Base-by-base conservation (phyloP, 1,284 basidiomycete species). In the Termitomyces sp. region DNA sequence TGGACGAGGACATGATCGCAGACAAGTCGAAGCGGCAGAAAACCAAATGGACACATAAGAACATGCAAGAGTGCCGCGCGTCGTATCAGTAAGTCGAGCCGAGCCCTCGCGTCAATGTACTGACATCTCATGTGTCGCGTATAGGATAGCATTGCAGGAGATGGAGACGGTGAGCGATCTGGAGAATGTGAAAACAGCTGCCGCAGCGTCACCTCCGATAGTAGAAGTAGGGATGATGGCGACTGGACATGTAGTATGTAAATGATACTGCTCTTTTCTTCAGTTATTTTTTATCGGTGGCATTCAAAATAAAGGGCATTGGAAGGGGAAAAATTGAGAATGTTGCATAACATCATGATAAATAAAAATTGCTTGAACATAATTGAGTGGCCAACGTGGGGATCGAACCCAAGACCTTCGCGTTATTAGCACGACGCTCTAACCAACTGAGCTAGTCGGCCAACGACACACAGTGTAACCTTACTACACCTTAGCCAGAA, bases 1-100 rank as follows among this genome's bases (percentile, higher is more conserved):
- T 84, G 52, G 82, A 84, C 57, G 64, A 71, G n/a, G 76, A 80
- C 45, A 64, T 84, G 67, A 60, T 83, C 1, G 68, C 73, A 4
- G 63, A 68, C 2, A 70, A 69, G 6, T 77, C 75, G 19, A 67
- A 67, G 44, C 68, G 70, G 51, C 81, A 84, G 57, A 74, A 73
- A 50, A 81, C 79, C 76, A 82, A 78, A 28, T 55, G 53, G 62
- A 71, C 69, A n/a, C 46, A 68, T 2, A 68, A 64, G 30, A 68
- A 73, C 19, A 70, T 74, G 47, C 70, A 73, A 33, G 72, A 75
- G 19, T 83, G 82, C 60, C 73, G 73, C 30, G 71, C 72, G 21
- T 80, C 79, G 1, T 83, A 70, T 59, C 64, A 68, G 81, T 79
- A 59, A 43, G 78, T 70, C 3, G 5, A 31, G 38, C 8, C 1